Percentiles rank a stretch among this genome's conserved stretches.
Conservation (phyloP, 345 rosid genomes). For the Noccaea bulbosa region DNA sequence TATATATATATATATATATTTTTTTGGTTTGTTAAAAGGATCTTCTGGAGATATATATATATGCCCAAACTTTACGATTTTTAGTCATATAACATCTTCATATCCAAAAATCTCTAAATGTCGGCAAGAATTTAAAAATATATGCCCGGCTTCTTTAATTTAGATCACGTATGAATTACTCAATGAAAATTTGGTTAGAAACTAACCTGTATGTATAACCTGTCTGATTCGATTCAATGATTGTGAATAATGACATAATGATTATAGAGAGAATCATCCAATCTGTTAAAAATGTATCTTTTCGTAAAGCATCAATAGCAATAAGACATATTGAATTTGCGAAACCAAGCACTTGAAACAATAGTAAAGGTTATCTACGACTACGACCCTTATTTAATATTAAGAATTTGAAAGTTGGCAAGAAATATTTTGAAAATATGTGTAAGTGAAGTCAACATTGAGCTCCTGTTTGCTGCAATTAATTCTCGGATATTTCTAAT, state of each 20-base stretch:
- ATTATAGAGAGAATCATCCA: constrained; percentile 34
- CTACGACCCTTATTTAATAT: no score
- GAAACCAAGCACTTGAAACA: not conserved
- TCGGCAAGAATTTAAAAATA: constrained; percentile 8
- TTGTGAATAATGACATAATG: constrained; percentile 28
- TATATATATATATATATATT: no score
- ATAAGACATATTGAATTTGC: constrained; percentile 32
- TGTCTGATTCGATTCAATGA: constrained; percentile 32
- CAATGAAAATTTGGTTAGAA: constrained; percentile 5
- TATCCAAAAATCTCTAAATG: not conserved
- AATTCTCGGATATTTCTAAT: not conserved
- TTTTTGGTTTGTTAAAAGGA: no score
- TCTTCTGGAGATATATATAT: no score
- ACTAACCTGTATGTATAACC: not conserved
- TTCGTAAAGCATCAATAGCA: constrained; percentile 25
- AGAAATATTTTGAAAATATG: not conserved
- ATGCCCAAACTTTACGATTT: not conserved
- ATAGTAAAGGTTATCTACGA: constrained; percentile 3
- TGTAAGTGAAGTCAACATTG: constrained; percentile 36
- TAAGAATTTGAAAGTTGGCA: not conserved
- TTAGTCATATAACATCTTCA: constrained; percentile 9
- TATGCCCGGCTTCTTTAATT: not conserved
- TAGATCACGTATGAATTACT: constrained; percentile 2
- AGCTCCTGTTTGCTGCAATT: constrained; percentile 27
- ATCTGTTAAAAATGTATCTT: constrained; percentile 20